A percentile compares a stretch with the other conserved stretches of the same genome.
These are phyloP conservation scores for Cladosporium sp. DNA, from an alignment of 2,329 filamentous ascomycete species.

Conservation along the genomic window DNA sequence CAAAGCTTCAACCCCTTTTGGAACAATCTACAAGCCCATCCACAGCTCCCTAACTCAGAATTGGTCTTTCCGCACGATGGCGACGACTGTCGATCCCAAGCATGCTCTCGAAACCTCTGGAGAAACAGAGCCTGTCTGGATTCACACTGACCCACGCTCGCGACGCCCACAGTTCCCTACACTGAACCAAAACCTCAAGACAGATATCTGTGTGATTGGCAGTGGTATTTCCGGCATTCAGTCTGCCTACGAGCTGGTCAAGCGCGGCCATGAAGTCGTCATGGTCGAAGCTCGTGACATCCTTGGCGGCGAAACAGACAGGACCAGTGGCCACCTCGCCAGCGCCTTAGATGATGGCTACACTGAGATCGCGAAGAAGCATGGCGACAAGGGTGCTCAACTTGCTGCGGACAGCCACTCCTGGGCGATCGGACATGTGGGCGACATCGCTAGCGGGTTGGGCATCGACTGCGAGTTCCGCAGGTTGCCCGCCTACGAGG, in stretches of 20 bases:
- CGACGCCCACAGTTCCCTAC: slow-evolving; percentile 48
- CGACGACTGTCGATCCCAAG: slow-evolving; percentile 28
- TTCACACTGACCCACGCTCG: slow-evolving; percentile 52
- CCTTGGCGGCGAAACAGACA: slow-evolving; percentile 56
- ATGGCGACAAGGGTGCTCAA: slow-evolving; percentile 53
- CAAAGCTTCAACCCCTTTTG: not conserved
- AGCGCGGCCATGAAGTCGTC: slow-evolving; percentile 52
- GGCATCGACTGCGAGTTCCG: slow-evolving; percentile 61
- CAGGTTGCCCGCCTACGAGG: slow-evolving; percentile 51
- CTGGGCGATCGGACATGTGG: slow-evolving; percentile 57
- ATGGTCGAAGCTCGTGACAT: slow-evolving; percentile 59
- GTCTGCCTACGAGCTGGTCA: slow-evolving; percentile 56
- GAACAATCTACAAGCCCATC: not conserved
- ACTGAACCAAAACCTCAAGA: slow-evolving; percentile 47
- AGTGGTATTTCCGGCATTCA: slow-evolving; percentile 57
- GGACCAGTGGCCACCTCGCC: slow-evolving; percentile 58
- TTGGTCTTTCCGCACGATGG: slow-evolving; percentile 22
- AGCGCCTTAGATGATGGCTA: slow-evolving; percentile 59
- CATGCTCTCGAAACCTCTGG: slow-evolving; percentile 53
- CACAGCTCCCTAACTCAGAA: not conserved
- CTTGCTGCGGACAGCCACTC: slow-evolving; percentile 56
- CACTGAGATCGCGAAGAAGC: slow-evolving; percentile 53
- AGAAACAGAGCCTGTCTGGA: slow-evolving; percentile 56
- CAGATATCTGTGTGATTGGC: slow-evolving; percentile 55
- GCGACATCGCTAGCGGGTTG: slow-evolving; percentile 52